Percentiles rank a stretch among this genome's conserved stretches.
Evolutionary conservation across 2,329 filamentous ascomycete species (phyloP).

Genomic region (Fusarium ramigenum): DNA sequence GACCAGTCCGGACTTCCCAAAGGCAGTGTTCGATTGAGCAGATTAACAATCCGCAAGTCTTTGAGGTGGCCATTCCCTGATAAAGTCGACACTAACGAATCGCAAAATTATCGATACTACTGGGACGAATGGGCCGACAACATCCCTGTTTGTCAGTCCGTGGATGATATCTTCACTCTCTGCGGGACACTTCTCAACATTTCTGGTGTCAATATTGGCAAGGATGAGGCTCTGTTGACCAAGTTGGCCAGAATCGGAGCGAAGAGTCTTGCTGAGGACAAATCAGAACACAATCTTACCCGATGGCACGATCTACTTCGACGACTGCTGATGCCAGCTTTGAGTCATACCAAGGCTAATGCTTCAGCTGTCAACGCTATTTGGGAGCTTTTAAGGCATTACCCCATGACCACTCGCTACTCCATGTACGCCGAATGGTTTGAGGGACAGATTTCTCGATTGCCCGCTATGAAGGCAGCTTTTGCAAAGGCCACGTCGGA

Average conservation of each 20-base stretch:
- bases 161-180: slow-evolving; percentile 90
- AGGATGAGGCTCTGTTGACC: slow-evolving; percentile 78
- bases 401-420: slow-evolving; percentile 80
- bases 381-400: slow-evolving; percentile 83
- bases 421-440: slow-evolving; percentile 95
- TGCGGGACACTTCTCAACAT: slow-evolving; percentile 86
- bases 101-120: slow-evolving; percentile 89
- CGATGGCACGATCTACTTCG: slow-evolving; percentile 89
- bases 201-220: slow-evolving; percentile 88
- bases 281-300: slow-evolving; percentile 72
- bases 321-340: slow-evolving; percentile 83
- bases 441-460: slow-evolving; percentile 77
- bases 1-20: slow-evolving; percentile 77
- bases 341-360: slow-evolving; percentile 88
- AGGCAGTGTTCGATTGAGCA: slow-evolving; percentile 70
- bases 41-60: slow-evolving; percentile 70
- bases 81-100: slow-evolving; percentile 77
- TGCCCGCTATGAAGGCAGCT: slow-evolving; percentile 79
- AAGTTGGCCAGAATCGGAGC: slow-evolving; percentile 89
- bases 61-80: slow-evolving; percentile 89
- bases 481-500: slow-evolving; percentile 81
- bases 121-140: slow-evolving; percentile 98
- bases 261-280: slow-evolving; percentile 76
- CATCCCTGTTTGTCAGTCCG: slow-evolving; percentile 86
- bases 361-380: slow-evolving; percentile 86